Base-by-base conservation (phyloP, 306 rosid species). In the Luffa acutangula region DNA sequence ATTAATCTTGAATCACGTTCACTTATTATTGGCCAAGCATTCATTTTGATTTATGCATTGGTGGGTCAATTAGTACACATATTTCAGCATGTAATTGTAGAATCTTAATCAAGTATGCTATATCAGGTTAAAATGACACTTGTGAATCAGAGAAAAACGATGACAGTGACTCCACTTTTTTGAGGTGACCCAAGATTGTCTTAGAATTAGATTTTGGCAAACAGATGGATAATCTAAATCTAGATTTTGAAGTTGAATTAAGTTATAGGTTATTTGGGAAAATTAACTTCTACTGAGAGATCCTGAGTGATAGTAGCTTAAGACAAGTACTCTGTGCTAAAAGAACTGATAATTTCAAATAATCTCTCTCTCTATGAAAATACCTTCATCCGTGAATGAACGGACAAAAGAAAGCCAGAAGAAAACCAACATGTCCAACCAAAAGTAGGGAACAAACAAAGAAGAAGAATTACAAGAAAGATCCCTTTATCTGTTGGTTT, bases 211-310 rank as follows among this genome's bases (percentile, higher is more conserved):
- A 70, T 56, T 45, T 43, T 45, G 9, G 33, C 3, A 70, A 70
- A 21, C 52, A 9, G 15, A 43, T 70, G 56, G 37, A 72, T 45
- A 6, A 42, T 11, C 12, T 39, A 71, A 71, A 4, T 46, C 41
- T 72, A 21, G 77, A 72, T 12, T 33, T 72, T 25, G 13, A 31
- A 45, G 77, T 72, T 71, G 76, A 71, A n/a, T n/a, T 66, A n/a
- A 9, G 34, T 20, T 8, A 33, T 42, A 10, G 31, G 31, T 37
- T 39, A 65, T 15, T 65, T 65, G 73, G 21, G 71, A 63, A 31
- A 2, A 31, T 63, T 10, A 69, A 42, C 75, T 39, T 69, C 36
- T 45, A 69, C 17, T 10, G 54, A 20, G 54, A 43, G 9, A 42
- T 43, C 34, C 11, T 42, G 7, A 42, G 53, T 45, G 54, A 64